Evolutionary conservation across 2,329 filamentous ascomycete species (phyloP).

Genomic region (Hymenoscyphus repandus): DNA sequence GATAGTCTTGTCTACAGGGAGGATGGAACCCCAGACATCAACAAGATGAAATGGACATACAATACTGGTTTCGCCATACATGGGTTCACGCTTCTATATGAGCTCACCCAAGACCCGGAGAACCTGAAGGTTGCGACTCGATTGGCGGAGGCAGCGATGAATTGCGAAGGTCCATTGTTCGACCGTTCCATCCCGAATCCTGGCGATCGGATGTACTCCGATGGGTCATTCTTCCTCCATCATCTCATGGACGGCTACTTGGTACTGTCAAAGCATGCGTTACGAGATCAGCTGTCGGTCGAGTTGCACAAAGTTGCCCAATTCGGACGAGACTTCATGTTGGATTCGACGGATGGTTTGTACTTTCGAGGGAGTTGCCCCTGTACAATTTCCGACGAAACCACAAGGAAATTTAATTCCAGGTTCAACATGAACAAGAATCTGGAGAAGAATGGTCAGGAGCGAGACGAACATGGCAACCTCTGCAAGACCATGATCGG

Average conservation of each 20-base stretch:
- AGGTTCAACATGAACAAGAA: conserved; percentile 9
- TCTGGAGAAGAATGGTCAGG: conserved; percentile 13
- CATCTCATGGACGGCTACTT: conserved; percentile 19
- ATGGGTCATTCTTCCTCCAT: conserved; percentile 21
- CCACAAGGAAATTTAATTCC: conserved; percentile 12
- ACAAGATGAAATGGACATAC: conserved; percentile 21
- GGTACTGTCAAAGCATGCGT: conserved; percentile 10
- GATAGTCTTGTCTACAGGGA: conserved; percentile 12
- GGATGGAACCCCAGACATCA: conserved; percentile 13
- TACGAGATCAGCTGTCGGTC: background rate
- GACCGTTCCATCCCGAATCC: conserved; percentile 12
- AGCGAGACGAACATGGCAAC: conserved; percentile 17
- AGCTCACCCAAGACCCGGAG: conserved; percentile 4
- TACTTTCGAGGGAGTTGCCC: conserved; percentile 19
- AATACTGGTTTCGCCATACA: conserved; percentile 21
- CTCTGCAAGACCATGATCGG: conserved; percentile 22
- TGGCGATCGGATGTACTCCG: conserved; percentile 15
- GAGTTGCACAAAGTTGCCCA: conserved; percentile 10
- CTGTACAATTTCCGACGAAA: conserved; percentile 15
- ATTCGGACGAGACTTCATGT: conserved; percentile 19
- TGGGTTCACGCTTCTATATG: conserved; percentile 13
- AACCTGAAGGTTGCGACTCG: conserved; percentile 12
- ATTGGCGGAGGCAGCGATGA: conserved; percentile 17
- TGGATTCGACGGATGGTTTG: conserved; percentile 12
- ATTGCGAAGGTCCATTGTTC: conserved; percentile 7